Evolutionary conservation across 768 basidiomycete genomes (phyloP), one percentile per base, ranked within the genome.

Genomic region (Boletus pseudopeckii): DNA sequence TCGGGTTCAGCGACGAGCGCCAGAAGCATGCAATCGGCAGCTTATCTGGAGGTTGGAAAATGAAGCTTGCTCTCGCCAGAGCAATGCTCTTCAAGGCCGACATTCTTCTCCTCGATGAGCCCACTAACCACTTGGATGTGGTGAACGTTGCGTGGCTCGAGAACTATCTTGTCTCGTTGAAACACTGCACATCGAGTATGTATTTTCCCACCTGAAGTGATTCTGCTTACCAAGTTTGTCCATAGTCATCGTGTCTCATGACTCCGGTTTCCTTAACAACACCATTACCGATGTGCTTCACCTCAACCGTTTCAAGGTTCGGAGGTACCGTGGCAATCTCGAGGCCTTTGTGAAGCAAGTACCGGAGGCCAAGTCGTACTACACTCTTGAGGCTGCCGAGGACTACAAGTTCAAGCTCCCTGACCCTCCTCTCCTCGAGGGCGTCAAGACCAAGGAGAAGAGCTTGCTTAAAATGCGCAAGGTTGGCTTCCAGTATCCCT

Each of bases 391-490:
- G 76, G 92, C 94, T 54, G 83, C 84, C 49, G 94, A 96, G 77
- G 92, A 96, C 80, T 98, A 98, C 86, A 89, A 84, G 77, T 98
- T 97, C 86, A 95, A 93, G 84, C 86, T 98, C 64, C 95, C 95
- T 53, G 88, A 92, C 69, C 95, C 95, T 50, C 95, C 95, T 69
- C 85, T 98, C 60, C 89, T 98, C 58, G 95, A 98, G 61, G 95
- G 95, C 88, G 95, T 98, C 78, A 98, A 98, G 88, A 98, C 95
- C 68, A 98, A 98, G 83, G 94, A 98, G 78, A 98, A 96, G 85
- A 85, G 84, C 56, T 77, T 98, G 64, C 75, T 97, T 60, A 98
- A 98, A 83, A 96, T 98, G 93, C 90, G 94, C 73, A 89, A 90
- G 72, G 94, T 96, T 66, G 90, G 89, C 65, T 98, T 92, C 90